These are phyloP conservation scores for Uronychia binucleata DNA, from an alignment of 73 alveolate species.

Conservation along the genomic window DNA sequence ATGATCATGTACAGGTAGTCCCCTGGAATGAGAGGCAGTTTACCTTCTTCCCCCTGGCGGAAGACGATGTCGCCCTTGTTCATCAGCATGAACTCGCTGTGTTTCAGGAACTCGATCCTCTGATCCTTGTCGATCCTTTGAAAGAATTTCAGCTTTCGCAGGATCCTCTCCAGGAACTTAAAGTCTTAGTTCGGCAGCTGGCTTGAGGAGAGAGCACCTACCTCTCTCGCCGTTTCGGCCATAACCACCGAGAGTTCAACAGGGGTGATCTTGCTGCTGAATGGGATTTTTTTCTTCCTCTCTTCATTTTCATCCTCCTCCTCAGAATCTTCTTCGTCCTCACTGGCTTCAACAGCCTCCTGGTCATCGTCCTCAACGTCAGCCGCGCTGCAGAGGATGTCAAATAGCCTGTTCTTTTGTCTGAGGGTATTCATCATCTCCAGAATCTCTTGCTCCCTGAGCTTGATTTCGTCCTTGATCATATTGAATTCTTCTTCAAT, in stretches of 20 bases:
- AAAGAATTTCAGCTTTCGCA: background rate
- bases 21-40: background rate
- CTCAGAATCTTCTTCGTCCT: background rate
- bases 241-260: background rate
- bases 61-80: background rate
- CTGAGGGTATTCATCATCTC: background rate
- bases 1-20: conserved; percentile 16
- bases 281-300: background rate
- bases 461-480: background rate
- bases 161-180: background rate
- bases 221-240: background rate
- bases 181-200: background rate
- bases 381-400: background rate
- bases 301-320: background rate
- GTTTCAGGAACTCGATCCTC: background rate
- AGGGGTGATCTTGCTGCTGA: background rate
- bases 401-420: background rate
- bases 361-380: background rate
- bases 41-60: conserved; percentile 22
- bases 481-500: background rate
- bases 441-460: background rate
- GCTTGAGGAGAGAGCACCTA: background rate
- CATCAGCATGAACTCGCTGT: background rate
- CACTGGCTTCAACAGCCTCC: background rate
- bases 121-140: background rate